These are phyloP conservation scores for Fusarium avenaceum DNA, from an alignment of 2,329 filamentous ascomycete species.

Conservation along the genomic window DNA sequence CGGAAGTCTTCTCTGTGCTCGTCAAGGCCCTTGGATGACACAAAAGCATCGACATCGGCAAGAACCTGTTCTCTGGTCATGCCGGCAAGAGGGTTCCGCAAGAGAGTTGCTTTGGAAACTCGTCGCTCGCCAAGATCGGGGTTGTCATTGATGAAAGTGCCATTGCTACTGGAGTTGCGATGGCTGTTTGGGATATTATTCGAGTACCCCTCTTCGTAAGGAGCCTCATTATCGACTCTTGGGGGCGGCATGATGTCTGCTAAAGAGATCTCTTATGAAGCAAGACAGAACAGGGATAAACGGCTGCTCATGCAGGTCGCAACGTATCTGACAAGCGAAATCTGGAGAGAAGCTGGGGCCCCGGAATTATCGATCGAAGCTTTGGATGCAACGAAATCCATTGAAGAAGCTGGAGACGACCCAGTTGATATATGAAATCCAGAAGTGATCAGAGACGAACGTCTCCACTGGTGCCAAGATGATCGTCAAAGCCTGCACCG, in stretches of 20 bases:
- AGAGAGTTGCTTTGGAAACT: slow-evolving; percentile 47
- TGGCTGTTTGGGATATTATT: slow-evolving; percentile 7
- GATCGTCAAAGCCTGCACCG: slow-evolving; percentile 26
- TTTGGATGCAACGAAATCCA: neutral
- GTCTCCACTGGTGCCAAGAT: slow-evolving; percentile 32
- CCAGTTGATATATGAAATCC: slow-evolving; percentile 35
- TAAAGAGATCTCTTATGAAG: neutral
- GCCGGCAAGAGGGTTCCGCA: slow-evolving; percentile 51
- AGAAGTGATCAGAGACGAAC: neutral
- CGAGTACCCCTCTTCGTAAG: slow-evolving; percentile 22
- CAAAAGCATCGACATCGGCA: slow-evolving; percentile 55
- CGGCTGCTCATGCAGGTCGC: neutral
- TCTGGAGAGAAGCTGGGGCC: slow-evolving; percentile 32
- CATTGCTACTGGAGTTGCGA: slow-evolving; percentile 42
- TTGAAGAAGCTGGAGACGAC: neutral
- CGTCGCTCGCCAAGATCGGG: slow-evolving; percentile 15
- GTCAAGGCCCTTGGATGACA: slow-evolving; percentile 52
- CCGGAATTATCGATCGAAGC: slow-evolving; percentile 4
- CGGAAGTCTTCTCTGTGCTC: slow-evolving; percentile 61
- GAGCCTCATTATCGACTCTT: slow-evolving; percentile 45
- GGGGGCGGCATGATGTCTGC: slow-evolving; percentile 46
- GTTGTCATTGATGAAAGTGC: slow-evolving; percentile 38
- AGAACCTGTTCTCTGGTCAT: slow-evolving; percentile 51
- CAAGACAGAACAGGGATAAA: neutral
- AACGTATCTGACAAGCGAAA: neutral